Conservation (phyloP, 2,329 filamentous ascomycete genomes). For the Aspergillus sp. region DNA sequence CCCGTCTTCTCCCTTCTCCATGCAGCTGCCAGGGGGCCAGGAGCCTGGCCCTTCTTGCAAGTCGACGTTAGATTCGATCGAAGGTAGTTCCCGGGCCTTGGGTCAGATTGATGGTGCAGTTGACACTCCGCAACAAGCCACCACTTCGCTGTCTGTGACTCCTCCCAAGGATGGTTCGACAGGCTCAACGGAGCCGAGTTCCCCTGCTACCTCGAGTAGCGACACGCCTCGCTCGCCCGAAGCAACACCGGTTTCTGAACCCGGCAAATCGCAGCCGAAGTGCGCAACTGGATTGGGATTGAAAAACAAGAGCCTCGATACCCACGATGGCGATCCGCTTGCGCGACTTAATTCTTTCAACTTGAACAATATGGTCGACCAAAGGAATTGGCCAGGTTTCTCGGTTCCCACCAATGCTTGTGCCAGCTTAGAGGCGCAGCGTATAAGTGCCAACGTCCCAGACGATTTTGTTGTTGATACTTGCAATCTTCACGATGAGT, state of each 20-base stretch:
- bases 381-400: constrained; percentile 16
- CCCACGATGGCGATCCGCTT: background rate
- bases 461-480: constrained; percentile 66
- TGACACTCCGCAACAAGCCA: background rate
- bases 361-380: constrained; percentile 9
- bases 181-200: background rate
- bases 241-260: background rate
- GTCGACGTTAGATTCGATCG: background rate
- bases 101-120: background rate
- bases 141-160: background rate
- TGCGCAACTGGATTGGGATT: background rate
- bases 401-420: constrained; percentile 57
- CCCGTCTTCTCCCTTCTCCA: background rate
- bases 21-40: background rate
- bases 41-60: background rate
- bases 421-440: constrained; percentile 67
- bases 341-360: background rate
- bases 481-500: constrained; percentile 60
- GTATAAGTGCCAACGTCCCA: constrained; percentile 58
- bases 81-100: background rate
- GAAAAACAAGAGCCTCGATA: background rate
- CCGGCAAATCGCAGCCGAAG: background rate
- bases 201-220: background rate
- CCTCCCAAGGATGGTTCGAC: background rate
- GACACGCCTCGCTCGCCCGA: background rate